Conservation (phyloP, 2,329 filamentous ascomycete species). For the Botryotinia calthae region DNA sequence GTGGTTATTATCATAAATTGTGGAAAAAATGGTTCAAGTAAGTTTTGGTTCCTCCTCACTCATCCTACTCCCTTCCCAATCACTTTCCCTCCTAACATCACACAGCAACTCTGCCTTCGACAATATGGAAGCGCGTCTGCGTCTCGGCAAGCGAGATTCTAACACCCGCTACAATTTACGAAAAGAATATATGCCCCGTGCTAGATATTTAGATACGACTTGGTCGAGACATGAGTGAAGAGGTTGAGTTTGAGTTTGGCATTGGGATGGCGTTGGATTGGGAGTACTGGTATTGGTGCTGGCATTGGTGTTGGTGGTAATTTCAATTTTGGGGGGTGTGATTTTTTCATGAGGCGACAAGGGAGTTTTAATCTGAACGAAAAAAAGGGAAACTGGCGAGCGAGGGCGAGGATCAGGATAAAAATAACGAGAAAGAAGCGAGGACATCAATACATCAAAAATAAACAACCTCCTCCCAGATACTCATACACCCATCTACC, state of each 20-base stretch:
- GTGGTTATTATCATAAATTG: conserved; percentile 30
- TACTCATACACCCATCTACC: no score
- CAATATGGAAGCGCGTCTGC: conserved; percentile 27
- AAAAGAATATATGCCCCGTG: not conserved
- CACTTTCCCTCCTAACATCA: not conserved
- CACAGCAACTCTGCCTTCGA: conserved; percentile 28
- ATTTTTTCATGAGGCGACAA: not conserved
- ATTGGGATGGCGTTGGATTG: not conserved
- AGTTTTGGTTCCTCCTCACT: not conserved
- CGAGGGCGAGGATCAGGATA: not conserved
- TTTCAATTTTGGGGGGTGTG: fast-evolving
- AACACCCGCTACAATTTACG: not conserved
- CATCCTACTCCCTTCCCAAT: not conserved
- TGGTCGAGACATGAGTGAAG: not conserved
- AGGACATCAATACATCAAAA: not conserved
- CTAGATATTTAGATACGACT: not conserved
- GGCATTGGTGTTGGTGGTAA: not conserved
- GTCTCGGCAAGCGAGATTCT: not conserved
- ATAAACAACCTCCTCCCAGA: no score
- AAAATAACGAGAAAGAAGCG: no score
- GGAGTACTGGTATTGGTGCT: not conserved
- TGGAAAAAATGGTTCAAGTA: conserved; percentile 37
- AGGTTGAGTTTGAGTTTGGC: not conserved
- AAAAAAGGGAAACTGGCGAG: fast-evolving
- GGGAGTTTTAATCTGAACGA: not conserved